Percentiles rank a stretch among this genome's conserved stretches.
phyloP scores from a whole-genome alignment of 192 early-diverging fungal genomes.

The Entomortierella parvispora region DNA sequence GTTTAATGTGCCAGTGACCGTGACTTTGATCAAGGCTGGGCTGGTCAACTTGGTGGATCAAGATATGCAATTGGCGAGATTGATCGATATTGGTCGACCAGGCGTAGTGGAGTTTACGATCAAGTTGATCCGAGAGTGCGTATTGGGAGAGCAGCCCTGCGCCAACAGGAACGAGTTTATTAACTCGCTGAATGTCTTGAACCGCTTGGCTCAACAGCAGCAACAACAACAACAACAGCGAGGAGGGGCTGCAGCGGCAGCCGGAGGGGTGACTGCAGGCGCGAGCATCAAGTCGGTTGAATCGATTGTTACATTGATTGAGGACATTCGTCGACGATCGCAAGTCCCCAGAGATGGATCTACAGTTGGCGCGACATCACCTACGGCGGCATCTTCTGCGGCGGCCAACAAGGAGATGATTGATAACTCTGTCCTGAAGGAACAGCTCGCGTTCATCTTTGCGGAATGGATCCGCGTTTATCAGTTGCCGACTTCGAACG shows the following conservation, averaged over 20 bases:
- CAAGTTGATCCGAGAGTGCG: slow-evolving; percentile 75
- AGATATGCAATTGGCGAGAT: slow-evolving; percentile 86
- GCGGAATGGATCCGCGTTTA: slow-evolving; percentile 83
- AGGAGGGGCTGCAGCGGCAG: too few species aligned
- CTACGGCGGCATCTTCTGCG: slow-evolving; percentile 48
- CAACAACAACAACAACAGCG: slow-evolving; percentile 5
- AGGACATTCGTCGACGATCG: slow-evolving; percentile 61
- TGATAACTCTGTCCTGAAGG: slow-evolving; percentile 67
- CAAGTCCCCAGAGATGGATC: slow-evolving; percentile 2
- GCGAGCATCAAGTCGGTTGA: slow-evolving; percentile 69
- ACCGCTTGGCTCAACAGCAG: slow-evolving; percentile 61
- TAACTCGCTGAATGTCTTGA: slow-evolving; percentile 80
- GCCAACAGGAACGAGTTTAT: slow-evolving; percentile 67
- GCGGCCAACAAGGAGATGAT: slow-evolving; percentile 50
- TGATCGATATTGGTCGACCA: slow-evolving; percentile 81
- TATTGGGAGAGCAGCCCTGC: slow-evolving; percentile 67
- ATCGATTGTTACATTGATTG: slow-evolving; percentile 56
- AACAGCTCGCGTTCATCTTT: slow-evolving; percentile 75
- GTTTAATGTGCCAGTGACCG: slow-evolving; percentile 85
- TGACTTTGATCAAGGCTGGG: slow-evolving; percentile 82
- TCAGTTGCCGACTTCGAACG: slow-evolving; percentile 75
- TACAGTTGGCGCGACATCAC: too few species aligned
- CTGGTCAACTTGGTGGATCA: slow-evolving; percentile 83
- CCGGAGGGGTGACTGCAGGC: too few species aligned
- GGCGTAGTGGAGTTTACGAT: slow-evolving; percentile 81